A percentile compares a stretch with the other conserved stretches of the same genome.
Conservation (phyloP, 1,284 basidiomycete species). For the Trichosporon sp. region DNA sequence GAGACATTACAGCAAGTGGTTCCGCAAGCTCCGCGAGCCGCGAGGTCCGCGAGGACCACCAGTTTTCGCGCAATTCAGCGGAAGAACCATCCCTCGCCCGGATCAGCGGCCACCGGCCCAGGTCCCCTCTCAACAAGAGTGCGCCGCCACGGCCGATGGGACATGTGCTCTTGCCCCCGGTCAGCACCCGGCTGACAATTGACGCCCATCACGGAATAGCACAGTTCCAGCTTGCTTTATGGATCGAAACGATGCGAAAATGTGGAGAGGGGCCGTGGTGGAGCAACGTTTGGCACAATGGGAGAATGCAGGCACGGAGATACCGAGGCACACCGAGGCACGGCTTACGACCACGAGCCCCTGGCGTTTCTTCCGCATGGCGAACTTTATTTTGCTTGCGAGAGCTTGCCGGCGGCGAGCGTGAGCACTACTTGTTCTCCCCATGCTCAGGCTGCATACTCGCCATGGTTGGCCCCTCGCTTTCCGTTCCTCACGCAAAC, state of each 20-base stretch:
- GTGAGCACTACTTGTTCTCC: too few species aligned
- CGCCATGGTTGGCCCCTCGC: too few species aligned
- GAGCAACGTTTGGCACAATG: neutral
- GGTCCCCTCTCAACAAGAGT: neutral
- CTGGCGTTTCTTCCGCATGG: constrained; percentile 7
- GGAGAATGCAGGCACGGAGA: neutral
- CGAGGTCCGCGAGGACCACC: too few species aligned
- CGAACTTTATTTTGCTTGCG: constrained; percentile 14
- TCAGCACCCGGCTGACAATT: neutral
- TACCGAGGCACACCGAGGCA: neutral
- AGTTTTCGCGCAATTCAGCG: too few species aligned
- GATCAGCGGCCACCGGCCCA: neutral
- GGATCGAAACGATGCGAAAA: too few species aligned
- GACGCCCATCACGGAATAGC: neutral
- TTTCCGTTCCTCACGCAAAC: too few species aligned
- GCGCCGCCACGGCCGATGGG: neutral
- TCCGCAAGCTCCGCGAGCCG: too few species aligned
- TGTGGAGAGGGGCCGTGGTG: too few species aligned
- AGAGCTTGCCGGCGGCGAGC: neutral
- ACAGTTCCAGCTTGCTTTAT: neutral
- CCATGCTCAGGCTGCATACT: too few species aligned
- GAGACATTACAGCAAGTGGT: too few species aligned
- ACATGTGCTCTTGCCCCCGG: constrained; percentile 5
- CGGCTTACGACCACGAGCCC: neutral
- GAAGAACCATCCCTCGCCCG: neutral